Evolutionary conservation across 176 grass and related monocot species (phyloP).

Genomic region (Triticum timopheevii): DNA sequence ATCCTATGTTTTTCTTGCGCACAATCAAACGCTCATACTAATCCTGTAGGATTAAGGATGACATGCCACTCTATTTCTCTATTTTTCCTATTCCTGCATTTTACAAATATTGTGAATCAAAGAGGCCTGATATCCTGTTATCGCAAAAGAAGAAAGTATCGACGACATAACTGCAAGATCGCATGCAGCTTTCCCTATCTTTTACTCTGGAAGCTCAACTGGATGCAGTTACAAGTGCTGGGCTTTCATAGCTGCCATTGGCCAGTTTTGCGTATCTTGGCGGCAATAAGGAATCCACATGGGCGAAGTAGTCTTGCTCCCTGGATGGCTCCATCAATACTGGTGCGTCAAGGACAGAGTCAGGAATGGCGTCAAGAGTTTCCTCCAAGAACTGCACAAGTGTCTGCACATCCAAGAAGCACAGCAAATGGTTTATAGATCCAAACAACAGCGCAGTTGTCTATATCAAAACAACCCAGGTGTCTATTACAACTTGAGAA

Average conservation of each 20-base stretch:
- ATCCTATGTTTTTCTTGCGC: too few relatives aligned
- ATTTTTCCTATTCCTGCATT: too few relatives aligned
- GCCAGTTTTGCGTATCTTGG: constrained; percentile 41
- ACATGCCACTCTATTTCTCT: too few relatives aligned
- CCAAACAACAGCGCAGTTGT: neutral
- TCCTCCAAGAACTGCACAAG: constrained; percentile 83
- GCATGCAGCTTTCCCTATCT: neutral
- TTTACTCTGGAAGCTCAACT: constrained; percentile 7
- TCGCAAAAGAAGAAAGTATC: neutral
- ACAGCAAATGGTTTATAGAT: constrained; percentile 6
- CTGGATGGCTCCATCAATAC: constrained; percentile 32
- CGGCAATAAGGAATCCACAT: constrained; percentile 51
- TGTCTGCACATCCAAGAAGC: constrained; percentile 49
- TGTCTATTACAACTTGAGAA: neutral
- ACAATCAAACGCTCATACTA: too few relatives aligned
- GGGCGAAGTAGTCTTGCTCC: constrained; percentile 53
- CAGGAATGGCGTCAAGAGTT: constrained; percentile 67
- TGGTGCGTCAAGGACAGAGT: constrained; percentile 61
- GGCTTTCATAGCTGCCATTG: constrained; percentile 22
- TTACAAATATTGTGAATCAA: too few relatives aligned
- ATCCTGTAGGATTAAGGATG: too few relatives aligned
- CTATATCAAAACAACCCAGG: neutral
- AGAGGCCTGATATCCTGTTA: neutral
- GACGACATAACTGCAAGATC: neutral
- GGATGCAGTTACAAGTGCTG: constrained; percentile 27